Conservation (phyloP, 306 rosid genomes). For the Acacia melanoxylon region DNA sequence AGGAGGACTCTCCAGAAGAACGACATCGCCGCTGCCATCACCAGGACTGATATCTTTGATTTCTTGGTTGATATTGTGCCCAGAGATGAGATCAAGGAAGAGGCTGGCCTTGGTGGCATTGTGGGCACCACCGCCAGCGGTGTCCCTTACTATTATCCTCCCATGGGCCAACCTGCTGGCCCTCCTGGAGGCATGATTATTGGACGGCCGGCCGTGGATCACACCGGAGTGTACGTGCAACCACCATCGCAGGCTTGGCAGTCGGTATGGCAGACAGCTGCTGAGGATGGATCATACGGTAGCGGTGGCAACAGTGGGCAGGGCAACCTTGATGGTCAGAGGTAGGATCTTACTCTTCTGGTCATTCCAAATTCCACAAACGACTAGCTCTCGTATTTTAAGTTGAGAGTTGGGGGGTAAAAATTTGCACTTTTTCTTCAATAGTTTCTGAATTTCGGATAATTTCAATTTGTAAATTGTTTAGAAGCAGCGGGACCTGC, state of each 20-base stretch:
- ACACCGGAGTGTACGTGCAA: constrained; percentile 78
- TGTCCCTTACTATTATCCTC: constrained; percentile 86
- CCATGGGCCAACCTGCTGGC: constrained; percentile 89
- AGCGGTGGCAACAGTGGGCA: constrained; percentile 66
- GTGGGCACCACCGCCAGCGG: constrained; percentile 81
- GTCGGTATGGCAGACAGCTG: constrained; percentile 80
- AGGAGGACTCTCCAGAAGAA: constrained; percentile 93
- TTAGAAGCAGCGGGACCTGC: not conserved
- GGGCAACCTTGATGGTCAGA: constrained; percentile 79
- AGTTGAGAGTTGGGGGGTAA: not conserved
- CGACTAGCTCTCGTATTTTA: not conserved
- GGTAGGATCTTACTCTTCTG: constrained; percentile 41
- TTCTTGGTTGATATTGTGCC: constrained; percentile 93
- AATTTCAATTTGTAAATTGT: not conserved
- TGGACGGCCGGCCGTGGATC: constrained; percentile 88
- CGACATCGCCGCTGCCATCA: constrained; percentile 91
- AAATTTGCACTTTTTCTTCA: not conserved
- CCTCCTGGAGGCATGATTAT: constrained; percentile 78
- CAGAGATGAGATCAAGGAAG: constrained; percentile 93
- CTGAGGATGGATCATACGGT: constrained; percentile 73
- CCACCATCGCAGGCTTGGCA: constrained; percentile 99
- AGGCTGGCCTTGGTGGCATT: constrained; percentile 55
- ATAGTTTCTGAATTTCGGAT: not conserved
- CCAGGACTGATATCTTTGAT: constrained; percentile 91
- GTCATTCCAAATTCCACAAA: not conserved